phyloP scores from a whole-genome alignment of 495 filamentous ascomycete genomes.

The Aspergillus sclerotioniger region DNA sequence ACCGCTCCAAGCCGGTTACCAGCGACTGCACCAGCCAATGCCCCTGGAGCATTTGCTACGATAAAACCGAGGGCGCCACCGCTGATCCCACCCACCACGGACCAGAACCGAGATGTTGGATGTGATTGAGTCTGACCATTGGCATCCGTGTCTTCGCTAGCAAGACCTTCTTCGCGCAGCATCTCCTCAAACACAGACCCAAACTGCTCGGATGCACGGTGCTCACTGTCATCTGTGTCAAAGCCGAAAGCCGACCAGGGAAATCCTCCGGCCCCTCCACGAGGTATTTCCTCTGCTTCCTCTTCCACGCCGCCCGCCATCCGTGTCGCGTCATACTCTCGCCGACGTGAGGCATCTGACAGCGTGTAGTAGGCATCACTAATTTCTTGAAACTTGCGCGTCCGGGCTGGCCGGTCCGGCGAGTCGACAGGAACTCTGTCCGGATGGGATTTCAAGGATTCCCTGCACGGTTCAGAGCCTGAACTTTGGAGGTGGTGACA shows the following conservation, averaged over 20 bases:
- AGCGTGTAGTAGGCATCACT: conserved; percentile 99
- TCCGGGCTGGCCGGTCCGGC: conserved; percentile 78
- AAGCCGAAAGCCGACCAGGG: conserved; percentile 65
- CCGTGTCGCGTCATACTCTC: conserved; percentile 82
- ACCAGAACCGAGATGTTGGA: conserved; percentile 80
- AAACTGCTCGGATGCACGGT: conserved; percentile 73
- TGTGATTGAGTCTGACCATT: conserved; percentile 26
- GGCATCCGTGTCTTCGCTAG: conserved; percentile 48
- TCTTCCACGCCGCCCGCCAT: conserved; percentile 52
- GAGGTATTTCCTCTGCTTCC: conserved; percentile 60
- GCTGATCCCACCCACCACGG: conserved; percentile 77
- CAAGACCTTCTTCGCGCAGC: conserved; percentile 88
- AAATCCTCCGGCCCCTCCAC: conserved; percentile 46
- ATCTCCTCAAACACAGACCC: conserved; percentile 95
- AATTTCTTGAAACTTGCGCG: conserved; percentile 88
- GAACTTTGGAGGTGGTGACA: neutral
- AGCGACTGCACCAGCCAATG: conserved; percentile 86
- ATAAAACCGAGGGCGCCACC: conserved; percentile 94
- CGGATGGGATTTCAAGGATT: conserved; percentile 90
- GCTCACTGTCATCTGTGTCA: conserved; percentile 41
- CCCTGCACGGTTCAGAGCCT: conserved; percentile 47
- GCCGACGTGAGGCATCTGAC: conserved; percentile 73
- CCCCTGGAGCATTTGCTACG: conserved; percentile 84
- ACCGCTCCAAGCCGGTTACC: conserved; percentile 88
- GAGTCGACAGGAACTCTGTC: conserved; percentile 85